Base-by-base conservation (phyloP, 108 stramenopile species). In the Skeletonema marinoi region DNA sequence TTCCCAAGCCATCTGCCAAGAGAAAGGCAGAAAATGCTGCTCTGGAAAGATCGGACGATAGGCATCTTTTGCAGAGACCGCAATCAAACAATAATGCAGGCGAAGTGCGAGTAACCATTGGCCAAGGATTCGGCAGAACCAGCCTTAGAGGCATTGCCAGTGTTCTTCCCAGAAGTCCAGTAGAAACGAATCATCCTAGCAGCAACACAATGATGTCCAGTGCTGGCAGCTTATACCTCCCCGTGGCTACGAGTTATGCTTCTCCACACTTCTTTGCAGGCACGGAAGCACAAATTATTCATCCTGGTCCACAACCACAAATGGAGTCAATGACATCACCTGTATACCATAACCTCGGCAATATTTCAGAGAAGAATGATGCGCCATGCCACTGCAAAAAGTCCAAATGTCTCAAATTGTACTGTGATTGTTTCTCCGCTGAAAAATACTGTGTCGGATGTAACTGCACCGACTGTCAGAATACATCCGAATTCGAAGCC, bases 391-490 rank as follows among this genome's bases (percentile, higher is more conserved):
- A 93, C 51, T 95, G 94, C 73, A 90, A 96, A 77, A 94, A 96
- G 66, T 96, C 95, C 32, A 88, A 87, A 42, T 98, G 98, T 68
- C 90, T 98, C 29, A 98, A 98, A 65, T 67, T 96, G 46, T 98
- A 98, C 67, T 98, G 98, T 74, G 93, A 95, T 74, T 98, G 98
- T 73, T 98, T 96, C 75, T 90, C 96, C 16, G 89, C 88, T 6
- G 85, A 94, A 58, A 62, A 64, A 10, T 92, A 88, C 64, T 98
- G 98, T 77, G 42, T 77, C n/a, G n/a, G n/a, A n/a, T n/a, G n/a
- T n/a, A n/a, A 96, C 38, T 99, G 99, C 75, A 17, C 25, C 50
- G 89, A 90, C 54, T 98, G 98, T 75, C 82, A 87, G 68, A 98
- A 98, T 70, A 85, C 84, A 25, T 75, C 82, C 5, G 78, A 72